Evolutionary conservation across 495 filamentous ascomycete species (phyloP).

Genomic region (Acidomyces sp.): DNA sequence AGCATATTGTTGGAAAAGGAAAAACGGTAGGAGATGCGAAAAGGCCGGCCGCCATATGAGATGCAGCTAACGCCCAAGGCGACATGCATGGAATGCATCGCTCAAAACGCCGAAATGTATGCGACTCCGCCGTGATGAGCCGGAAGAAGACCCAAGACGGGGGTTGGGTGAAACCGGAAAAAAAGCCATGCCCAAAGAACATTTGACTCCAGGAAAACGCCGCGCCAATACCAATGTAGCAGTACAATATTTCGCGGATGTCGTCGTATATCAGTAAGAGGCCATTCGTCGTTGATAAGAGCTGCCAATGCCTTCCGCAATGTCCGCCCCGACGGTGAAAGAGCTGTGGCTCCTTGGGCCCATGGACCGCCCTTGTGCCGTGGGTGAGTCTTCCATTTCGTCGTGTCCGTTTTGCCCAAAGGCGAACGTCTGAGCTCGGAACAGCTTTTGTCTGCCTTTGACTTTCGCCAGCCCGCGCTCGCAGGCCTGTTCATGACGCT

Average conservation of each 20-base stretch:
- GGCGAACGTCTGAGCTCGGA: constrained; percentile 84
- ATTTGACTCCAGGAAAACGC: neutral
- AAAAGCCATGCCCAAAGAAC: neutral
- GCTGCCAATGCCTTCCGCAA: constrained; percentile 14
- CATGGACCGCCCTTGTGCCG: constrained; percentile 7
- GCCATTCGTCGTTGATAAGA: constrained; percentile 17
- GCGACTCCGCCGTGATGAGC: neutral
- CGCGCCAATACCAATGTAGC: constrained; percentile 5
- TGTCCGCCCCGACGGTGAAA: constrained; percentile 6
- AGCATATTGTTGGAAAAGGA: neutral
- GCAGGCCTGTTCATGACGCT: constrained; percentile 78
- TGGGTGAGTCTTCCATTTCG: constrained; percentile 49
- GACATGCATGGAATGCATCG: too few relatives aligned
- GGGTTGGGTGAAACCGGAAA: constrained; percentile 9
- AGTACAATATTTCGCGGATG: too few relatives aligned
- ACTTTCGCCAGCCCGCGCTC: constrained; percentile 88
- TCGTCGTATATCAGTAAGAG: constrained; percentile 10
- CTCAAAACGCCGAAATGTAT: too few relatives aligned
- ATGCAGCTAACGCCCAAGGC: too few relatives aligned
- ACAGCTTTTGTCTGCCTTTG: constrained; percentile 63
- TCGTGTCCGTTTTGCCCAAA: constrained; percentile 55
- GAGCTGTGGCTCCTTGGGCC: constrained; percentile 10
- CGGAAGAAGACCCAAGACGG: neutral
- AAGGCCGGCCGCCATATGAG: neutral
- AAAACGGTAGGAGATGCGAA: neutral